These are phyloP conservation scores for Clonostachys solani DNA, from an alignment of 2,329 filamentous ascomycete genomes.

Conservation along the genomic window DNA sequence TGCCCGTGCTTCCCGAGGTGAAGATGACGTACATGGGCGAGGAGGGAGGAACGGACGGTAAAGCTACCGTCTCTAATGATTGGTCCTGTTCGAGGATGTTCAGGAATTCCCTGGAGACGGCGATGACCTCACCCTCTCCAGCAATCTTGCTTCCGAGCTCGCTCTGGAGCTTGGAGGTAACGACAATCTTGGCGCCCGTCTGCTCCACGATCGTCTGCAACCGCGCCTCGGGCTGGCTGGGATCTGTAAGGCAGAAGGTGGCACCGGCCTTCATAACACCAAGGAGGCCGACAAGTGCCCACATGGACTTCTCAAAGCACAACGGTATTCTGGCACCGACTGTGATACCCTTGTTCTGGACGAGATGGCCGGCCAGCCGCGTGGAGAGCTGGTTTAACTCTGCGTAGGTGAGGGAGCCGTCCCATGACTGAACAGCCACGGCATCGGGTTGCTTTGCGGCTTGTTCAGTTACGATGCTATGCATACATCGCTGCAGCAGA, in stretches of 20 bases:
- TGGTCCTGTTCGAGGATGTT: slow-evolving; percentile 7
- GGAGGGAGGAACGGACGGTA: slow-evolving; percentile 27
- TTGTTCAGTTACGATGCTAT: slow-evolving; percentile 37
- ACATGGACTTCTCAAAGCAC: slow-evolving; percentile 45
- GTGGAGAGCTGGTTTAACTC: slow-evolving; percentile 37
- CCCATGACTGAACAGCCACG: slow-evolving; percentile 43
- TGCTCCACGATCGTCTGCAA: slow-evolving; percentile 39
- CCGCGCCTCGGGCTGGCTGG: slow-evolving; percentile 38
- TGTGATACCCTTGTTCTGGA: slow-evolving; percentile 22
- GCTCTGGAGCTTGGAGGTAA: slow-evolving; percentile 33
- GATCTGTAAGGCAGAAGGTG: slow-evolving; percentile 41
- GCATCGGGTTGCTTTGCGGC: slow-evolving; percentile 27
- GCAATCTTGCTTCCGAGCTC: slow-evolving; percentile 29
- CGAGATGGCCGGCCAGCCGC: slow-evolving; percentile 31
- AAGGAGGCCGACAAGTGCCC: slow-evolving; percentile 38
- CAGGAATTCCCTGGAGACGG: slow-evolving; percentile 19
- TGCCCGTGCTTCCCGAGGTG: slow-evolving; percentile 61
- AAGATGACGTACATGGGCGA: slow-evolving; percentile 54
- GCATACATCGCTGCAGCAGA: slow-evolving; percentile 35
- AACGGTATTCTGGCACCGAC: slow-evolving; percentile 39
- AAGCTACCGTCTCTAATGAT: background rate
- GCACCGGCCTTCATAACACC: slow-evolving; percentile 44
- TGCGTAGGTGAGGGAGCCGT: slow-evolving; percentile 39
- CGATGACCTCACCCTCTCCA: slow-evolving; percentile 22
- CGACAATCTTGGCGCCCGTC: slow-evolving; percentile 28